A percentile compares a stretch with the other conserved stretches of the same genome.
phyloP scores from a whole-genome alignment of 2,329 filamentous ascomycete species.

The Sporothrix pseudoabietina region DNA sequence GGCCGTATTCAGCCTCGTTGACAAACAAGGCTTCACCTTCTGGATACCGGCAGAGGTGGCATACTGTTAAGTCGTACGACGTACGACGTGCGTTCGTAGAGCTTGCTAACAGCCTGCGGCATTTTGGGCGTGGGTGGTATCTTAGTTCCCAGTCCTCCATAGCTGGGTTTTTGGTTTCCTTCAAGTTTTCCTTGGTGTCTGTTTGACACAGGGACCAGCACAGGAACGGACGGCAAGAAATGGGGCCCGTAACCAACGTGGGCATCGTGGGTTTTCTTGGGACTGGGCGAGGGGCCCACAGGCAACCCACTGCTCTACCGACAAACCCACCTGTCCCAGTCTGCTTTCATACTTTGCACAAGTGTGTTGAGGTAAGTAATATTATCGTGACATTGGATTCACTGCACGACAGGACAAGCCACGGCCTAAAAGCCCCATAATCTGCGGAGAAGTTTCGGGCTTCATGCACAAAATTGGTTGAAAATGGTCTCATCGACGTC shows the following conservation, averaged over 20 bases:
- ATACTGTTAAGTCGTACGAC: too few species aligned
- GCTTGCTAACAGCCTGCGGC: conserved; percentile 5
- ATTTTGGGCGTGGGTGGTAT: conserved; percentile 21
- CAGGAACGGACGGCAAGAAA: conserved; percentile 12
- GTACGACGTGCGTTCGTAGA: too few species aligned
- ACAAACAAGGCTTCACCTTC: conserved; percentile 9
- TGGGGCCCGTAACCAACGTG: background rate
- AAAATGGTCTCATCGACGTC: conserved; percentile 1
- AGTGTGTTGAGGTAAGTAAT: background rate
- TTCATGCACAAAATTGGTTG: background rate
- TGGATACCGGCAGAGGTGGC: background rate
- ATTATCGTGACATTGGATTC: conserved; percentile 2
- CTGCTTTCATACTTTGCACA: background rate
- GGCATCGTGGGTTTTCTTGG: background rate
- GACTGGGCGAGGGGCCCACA: background rate
- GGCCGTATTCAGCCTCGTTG: conserved; percentile 19
- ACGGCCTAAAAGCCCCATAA: background rate
- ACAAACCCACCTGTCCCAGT: background rate
- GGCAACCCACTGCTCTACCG: background rate
- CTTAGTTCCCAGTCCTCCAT: background rate
- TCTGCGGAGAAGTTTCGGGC: background rate
- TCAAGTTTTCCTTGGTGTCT: background rate
- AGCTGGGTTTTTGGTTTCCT: conserved; percentile 3
- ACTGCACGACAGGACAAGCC: background rate
- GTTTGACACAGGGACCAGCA: background rate